A percentile compares a stretch with the other conserved stretches of the same genome.
Conservation (phyloP, 2,329 filamentous ascomycete genomes). For the Pestalotiopsis fici region DNA sequence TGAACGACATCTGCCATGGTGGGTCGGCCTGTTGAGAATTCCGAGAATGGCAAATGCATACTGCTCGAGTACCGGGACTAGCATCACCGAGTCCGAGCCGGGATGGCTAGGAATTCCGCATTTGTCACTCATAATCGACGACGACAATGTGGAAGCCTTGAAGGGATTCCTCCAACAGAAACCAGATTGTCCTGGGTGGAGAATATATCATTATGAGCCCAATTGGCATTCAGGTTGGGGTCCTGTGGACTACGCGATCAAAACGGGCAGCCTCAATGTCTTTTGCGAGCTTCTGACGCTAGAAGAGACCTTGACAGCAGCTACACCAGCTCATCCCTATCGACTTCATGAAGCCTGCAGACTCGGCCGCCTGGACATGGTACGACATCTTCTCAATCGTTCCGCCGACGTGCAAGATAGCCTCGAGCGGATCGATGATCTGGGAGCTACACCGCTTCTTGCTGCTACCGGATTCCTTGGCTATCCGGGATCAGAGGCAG, state of each 20-base stretch:
- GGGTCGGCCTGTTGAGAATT: background rate
- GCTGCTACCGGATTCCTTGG: background rate
- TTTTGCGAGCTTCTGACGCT: background rate
- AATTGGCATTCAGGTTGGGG: background rate
- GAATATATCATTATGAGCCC: background rate
- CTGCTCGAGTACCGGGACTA: background rate
- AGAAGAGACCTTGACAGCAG: background rate
- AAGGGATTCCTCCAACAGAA: background rate
- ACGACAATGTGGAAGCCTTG: background rate
- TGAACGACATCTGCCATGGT: background rate
- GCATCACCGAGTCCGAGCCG: background rate
- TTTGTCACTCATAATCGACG: background rate
- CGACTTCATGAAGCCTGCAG: background rate
- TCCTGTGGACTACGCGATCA: background rate
- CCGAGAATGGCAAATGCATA: background rate
- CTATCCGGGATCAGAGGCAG: background rate
- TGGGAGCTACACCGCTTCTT: background rate
- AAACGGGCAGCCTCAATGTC: background rate
- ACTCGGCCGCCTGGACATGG: background rate
- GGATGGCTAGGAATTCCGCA: background rate
- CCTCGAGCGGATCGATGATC: background rate
- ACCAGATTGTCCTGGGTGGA: background rate
- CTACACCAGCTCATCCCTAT: background rate
- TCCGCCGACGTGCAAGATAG: background rate
- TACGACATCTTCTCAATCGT: background rate